Conservation (phyloP, 768 basidiomycete genomes). For the Podaxis pistillaris region DNA sequence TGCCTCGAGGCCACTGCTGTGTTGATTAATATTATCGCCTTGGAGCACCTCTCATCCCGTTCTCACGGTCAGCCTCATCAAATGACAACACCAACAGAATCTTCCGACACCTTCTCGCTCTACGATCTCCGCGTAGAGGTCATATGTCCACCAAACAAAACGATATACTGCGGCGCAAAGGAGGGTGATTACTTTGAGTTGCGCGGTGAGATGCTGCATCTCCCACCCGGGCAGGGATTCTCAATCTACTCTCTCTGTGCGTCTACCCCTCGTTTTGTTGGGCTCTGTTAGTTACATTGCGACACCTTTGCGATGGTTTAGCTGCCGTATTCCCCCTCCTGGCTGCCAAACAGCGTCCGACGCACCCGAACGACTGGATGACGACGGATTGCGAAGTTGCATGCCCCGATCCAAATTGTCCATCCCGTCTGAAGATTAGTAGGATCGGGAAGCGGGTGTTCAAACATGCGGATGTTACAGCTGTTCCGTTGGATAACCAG, state of each 20-base stretch:
- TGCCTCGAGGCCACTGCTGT: no score
- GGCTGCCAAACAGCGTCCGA: conserved; percentile 62
- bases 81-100: no score
- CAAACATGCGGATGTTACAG: conserved; percentile 53
- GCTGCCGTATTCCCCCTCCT: conserved; percentile 64
- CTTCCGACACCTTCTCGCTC: no score
- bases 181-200: conserved; percentile 61
- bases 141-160: conserved; percentile 53
- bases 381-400: conserved; percentile 62
- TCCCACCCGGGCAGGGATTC: conserved; percentile 62
- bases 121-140: conserved; percentile 67
- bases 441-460: conserved; percentile 53
- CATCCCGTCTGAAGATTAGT: conserved; percentile 49
- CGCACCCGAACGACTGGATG: conserved; percentile 65
- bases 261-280: conserved; percentile 13
- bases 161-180: conserved; percentile 64
- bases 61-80: no score
- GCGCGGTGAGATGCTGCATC: conserved; percentile 60
- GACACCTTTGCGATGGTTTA: conserved; percentile 19
- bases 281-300: not conserved
- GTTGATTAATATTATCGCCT: no score
- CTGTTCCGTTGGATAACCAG: conserved; percentile 33
- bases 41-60: no score
- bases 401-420: conserved; percentile 68
- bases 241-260: conserved; percentile 67